These are phyloP conservation scores for Fusarium udum DNA, from an alignment of 2,329 filamentous ascomycete species.

Conservation along the genomic window DNA sequence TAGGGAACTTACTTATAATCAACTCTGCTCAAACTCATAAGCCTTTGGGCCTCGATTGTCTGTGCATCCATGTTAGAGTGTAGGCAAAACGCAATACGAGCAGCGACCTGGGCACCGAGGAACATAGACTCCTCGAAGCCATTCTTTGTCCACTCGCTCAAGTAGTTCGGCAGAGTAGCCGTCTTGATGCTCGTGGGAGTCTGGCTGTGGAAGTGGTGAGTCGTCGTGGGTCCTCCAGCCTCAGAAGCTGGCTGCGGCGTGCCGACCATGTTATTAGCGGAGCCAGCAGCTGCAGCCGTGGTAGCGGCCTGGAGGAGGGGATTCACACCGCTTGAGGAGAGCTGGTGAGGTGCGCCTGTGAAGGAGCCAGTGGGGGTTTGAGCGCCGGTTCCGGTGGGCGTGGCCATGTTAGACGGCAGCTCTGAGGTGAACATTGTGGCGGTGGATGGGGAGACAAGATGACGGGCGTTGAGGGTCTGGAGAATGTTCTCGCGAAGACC, in stretches of 20 bases:
- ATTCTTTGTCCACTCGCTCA: conserved; percentile 89
- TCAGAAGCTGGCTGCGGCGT: conserved; percentile 55
- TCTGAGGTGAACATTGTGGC: conserved; percentile 98
- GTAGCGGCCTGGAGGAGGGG: conserved; percentile 92
- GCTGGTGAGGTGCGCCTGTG: conserved; percentile 64
- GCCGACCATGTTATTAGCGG: conserved; percentile 52
- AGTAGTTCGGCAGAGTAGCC: conserved; percentile 81
- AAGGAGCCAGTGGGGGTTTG: conserved; percentile 82
- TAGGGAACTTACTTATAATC: conserved; percentile 67
- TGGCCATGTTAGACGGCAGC: conserved; percentile 91
- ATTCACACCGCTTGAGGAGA: conserved; percentile 74
- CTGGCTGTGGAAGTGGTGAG: conserved; percentile 68
- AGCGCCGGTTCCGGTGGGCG: conserved; percentile 87
- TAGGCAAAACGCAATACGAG: conserved; percentile 67
- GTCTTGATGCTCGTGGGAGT: conserved; percentile 87
- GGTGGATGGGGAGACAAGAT: conserved; percentile 89
- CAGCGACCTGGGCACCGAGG: conserved; percentile 86
- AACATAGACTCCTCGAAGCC: conserved; percentile 84
- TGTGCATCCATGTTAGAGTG: conserved; percentile 64
- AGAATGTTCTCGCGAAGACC: conserved; percentile 92
- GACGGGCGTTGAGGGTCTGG: conserved; percentile 79
- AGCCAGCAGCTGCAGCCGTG: conserved; percentile 67
- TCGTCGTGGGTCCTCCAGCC: conserved; percentile 48
- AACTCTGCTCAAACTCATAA: conserved; percentile 66
- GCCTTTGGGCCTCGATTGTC: conserved; percentile 61